Evolutionary conservation across 441 rosid species (phyloP), one percentile per base, ranked within the genome.

Genomic region (Geranium incanum): DNA sequence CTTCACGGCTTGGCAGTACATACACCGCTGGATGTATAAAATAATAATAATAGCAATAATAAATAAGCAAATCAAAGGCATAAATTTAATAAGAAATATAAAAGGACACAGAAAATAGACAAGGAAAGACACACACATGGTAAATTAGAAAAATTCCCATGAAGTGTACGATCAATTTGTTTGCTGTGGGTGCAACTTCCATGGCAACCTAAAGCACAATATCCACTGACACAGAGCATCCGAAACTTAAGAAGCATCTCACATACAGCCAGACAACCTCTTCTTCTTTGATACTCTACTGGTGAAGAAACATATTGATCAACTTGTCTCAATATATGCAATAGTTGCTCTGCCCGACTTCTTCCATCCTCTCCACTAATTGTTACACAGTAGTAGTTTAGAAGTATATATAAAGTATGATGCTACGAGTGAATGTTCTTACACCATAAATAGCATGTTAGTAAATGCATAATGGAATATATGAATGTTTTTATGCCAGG

Each of bases 321-420:
- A 80, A 89, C 81, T 80, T 87, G 97, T 83, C 95, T 88, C 85
- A 92, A 78, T 68, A 95, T 85, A 84, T 95, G 99, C 85, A 93
- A 75, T 64, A 95, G 89, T 82, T 95, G 99, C 86, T 95, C 99
- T 5, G 97, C 96, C 79, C 99, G 86, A 80, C 97, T 95, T 88
- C 98, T 84, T 75, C 99, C 99, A 86, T 95, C 99, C 86, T 91
- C 99, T 81, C 99, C 99, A 81, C 99, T 95, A 81, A 72, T 77
- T 79, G 70, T 78, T 78, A 77, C 68, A 83, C 68, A 75, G 23
- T 74, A 74, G 84, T 70, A 57, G 73, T 72, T 41, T 68, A 41
- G 73, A 41, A 48, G 48, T 72, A 59, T 33, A 38, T 67, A 72
- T 11, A 19, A 48, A 71, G 21, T 71, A 37, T 59, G 65, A 63